phyloP scores from a whole-genome alignment of 2,329 filamentous ascomycete genomes.

The Fusarium equiseti region DNA sequence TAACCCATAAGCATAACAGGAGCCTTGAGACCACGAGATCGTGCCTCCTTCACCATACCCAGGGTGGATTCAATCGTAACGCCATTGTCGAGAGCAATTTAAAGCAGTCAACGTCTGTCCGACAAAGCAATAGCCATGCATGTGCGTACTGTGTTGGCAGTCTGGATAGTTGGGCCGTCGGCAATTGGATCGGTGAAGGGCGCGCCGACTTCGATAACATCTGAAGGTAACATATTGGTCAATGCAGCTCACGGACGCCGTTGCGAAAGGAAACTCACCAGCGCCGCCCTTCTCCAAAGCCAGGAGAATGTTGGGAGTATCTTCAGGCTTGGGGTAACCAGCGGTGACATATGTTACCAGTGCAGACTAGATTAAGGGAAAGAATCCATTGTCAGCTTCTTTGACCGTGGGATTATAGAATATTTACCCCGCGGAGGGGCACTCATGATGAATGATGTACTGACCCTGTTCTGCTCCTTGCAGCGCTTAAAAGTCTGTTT shows the following conservation, averaged over 20 bases:
- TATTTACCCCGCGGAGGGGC: constrained; percentile 49
- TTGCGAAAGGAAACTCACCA: constrained; percentile 65
- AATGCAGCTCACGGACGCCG: constrained; percentile 18
- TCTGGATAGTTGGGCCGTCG: constrained; percentile 97
- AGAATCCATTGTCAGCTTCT: constrained; percentile 39
- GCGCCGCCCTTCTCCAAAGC: constrained; percentile 93
- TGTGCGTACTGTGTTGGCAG: constrained; percentile 81
- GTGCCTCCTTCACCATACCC: constrained; percentile 84
- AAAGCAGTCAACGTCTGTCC: constrained; percentile 41
- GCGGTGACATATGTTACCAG: constrained; percentile 97
- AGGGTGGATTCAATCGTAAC: constrained; percentile 85
- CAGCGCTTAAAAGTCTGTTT: constrained; percentile 70
- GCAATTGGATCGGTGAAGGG: constrained; percentile 99
- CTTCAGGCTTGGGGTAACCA: constrained; percentile 85
- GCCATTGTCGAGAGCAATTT: constrained; percentile 84
- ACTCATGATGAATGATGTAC: constrained; percentile 46
- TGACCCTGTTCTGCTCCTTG: constrained; percentile 70
- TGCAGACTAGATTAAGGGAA: constrained; percentile 69
- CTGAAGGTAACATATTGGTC: constrained; percentile 52
- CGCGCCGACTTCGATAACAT: constrained; percentile 94
- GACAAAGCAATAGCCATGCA: constrained; percentile 12
- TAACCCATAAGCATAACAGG: constrained; percentile 98
- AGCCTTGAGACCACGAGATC: constrained; percentile 79
- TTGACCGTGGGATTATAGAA: constrained; percentile 4
- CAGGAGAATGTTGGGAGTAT: constrained; percentile 86